Percentiles rank a stretch among this genome's conserved stretches.
phyloP scores from a whole-genome alignment of 345 rosid species.

The Pseudoturritis turrita region DNA sequence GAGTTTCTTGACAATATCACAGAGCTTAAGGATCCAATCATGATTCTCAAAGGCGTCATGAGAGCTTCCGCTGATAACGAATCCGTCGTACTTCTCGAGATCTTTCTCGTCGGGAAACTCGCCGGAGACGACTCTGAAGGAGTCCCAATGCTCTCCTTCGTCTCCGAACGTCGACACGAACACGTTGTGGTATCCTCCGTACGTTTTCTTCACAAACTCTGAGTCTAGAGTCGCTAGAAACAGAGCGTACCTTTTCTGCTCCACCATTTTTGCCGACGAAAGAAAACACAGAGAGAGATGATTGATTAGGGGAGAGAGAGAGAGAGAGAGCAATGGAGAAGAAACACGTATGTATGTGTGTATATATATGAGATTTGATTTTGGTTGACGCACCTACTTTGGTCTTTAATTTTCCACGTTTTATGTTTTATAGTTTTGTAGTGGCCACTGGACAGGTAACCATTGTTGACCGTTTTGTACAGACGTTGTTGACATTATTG shows the following conservation, averaged over 20 bases:
- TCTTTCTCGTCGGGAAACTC: slow-evolving; percentile 70
- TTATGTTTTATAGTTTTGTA: background rate
- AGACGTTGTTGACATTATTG: background rate
- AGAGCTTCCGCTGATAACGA: slow-evolving; percentile 83
- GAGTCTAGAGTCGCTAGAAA: slow-evolving; percentile 72
- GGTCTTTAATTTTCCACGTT: slow-evolving; percentile 17
- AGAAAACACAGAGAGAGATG: background rate
- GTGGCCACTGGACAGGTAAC: background rate
- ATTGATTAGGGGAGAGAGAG: background rate
- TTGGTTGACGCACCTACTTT: slow-evolving; percentile 23
- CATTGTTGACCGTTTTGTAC: slow-evolving; percentile 20
- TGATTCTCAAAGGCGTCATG: slow-evolving; percentile 71
- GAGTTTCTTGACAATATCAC: slow-evolving; percentile 54
- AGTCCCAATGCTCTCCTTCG: slow-evolving; percentile 82
- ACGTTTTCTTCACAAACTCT: slow-evolving; percentile 57
- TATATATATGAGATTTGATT: slow-evolving; percentile 2
- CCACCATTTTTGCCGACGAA: slow-evolving; percentile 16
- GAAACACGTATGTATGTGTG: background rate
- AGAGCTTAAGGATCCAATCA: slow-evolving; percentile 70
- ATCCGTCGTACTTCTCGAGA: slow-evolving; percentile 63
- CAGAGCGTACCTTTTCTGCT: slow-evolving; percentile 48
- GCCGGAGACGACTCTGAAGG: slow-evolving; percentile 64
- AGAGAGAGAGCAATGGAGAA: background rate
- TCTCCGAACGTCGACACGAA: slow-evolving; percentile 65
- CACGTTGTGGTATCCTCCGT: slow-evolving; percentile 85